Evolutionary conservation across 257 asterid genomes (phyloP).

Genomic region (Petrea volubilis): DNA sequence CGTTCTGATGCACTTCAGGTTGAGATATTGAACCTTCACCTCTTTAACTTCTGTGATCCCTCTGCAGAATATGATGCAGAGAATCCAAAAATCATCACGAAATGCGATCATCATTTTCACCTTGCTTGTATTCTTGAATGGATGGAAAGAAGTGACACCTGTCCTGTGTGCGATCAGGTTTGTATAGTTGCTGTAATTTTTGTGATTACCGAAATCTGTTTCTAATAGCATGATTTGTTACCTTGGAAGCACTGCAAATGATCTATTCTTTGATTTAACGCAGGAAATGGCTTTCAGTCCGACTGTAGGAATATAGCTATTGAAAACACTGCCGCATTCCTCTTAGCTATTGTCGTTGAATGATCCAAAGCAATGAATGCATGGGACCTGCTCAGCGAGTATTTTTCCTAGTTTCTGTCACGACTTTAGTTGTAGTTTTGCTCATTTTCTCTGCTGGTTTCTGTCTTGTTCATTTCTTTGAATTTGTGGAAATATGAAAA

Average conservation of each 20-base stretch:
- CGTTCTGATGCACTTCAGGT: background rate
- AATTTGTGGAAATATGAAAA: constrained; percentile 17
- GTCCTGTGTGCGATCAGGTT: constrained; percentile 94
- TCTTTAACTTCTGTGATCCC: background rate
- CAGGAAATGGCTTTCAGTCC: constrained; percentile 79
- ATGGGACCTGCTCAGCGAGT: constrained; percentile 1
- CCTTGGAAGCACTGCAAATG: constrained; percentile 10
- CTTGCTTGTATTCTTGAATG: constrained; percentile 93
- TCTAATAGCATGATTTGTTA: background rate
- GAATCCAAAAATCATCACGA: constrained; percentile 81
- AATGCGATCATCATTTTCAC: constrained; percentile 93
- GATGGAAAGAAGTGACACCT: constrained; percentile 94
- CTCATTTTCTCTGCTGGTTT: constrained; percentile 22
- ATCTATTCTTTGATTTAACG: constrained; percentile 26
- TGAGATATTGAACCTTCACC: constrained; percentile 9
- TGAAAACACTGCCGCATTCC: constrained; percentile 18
- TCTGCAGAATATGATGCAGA: constrained; percentile 81
- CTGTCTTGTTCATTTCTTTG: constrained; percentile 28
- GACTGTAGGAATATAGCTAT: constrained; percentile 40
- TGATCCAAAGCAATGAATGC: constrained; percentile 4
- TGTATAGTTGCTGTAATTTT: background rate
- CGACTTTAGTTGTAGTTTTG: constrained; percentile 24
- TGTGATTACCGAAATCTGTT: background rate
- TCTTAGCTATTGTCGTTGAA: constrained; percentile 11
- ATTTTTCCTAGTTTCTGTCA: constrained; percentile 24